These are phyloP conservation scores for Thuidium tamariscinum DNA, from an alignment of 225 moss, liverwort and hornwort species.

Conservation along the genomic window DNA sequence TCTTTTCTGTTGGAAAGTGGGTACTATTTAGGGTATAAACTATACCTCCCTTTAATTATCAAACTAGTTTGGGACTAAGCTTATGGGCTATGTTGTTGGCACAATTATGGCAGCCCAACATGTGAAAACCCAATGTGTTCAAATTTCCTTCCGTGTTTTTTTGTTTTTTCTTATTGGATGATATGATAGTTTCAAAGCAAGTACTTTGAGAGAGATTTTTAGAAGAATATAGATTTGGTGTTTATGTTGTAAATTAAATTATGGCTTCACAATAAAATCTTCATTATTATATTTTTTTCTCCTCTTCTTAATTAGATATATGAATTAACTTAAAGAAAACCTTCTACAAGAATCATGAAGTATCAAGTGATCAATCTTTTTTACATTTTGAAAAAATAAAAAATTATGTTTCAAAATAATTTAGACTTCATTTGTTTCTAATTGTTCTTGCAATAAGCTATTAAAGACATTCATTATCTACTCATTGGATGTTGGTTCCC, in stretches of 20 bases:
- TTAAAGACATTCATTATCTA: background rate
- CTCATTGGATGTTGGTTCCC: background rate
- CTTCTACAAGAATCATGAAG: background rate
- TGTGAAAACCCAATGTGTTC: background rate
- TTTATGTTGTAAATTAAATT: background rate
- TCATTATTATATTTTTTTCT: background rate
- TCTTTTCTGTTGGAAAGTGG: background rate
- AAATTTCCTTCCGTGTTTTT: background rate
- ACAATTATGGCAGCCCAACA: too few relatives aligned
- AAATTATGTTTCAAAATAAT: background rate
- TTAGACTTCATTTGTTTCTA: background rate
- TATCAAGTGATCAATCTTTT: background rate
- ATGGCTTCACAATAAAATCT: too few relatives aligned
- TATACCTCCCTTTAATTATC: background rate
- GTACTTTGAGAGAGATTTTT: background rate
- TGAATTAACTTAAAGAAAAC: background rate
- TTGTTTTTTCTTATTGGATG: too few relatives aligned
- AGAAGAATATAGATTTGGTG: background rate
- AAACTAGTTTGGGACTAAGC: background rate
- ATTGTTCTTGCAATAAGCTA: background rate
- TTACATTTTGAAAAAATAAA: background rate
- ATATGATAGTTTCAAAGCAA: background rate
- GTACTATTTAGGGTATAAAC: background rate
- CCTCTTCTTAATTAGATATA: background rate
- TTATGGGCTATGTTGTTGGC: background rate